A percentile compares a stretch with the other conserved stretches of the same genome.
These are phyloP conservation scores for Aspergillus amoenus DNA, from an alignment of 2,329 filamentous ascomycete species.

Conservation along the genomic window DNA sequence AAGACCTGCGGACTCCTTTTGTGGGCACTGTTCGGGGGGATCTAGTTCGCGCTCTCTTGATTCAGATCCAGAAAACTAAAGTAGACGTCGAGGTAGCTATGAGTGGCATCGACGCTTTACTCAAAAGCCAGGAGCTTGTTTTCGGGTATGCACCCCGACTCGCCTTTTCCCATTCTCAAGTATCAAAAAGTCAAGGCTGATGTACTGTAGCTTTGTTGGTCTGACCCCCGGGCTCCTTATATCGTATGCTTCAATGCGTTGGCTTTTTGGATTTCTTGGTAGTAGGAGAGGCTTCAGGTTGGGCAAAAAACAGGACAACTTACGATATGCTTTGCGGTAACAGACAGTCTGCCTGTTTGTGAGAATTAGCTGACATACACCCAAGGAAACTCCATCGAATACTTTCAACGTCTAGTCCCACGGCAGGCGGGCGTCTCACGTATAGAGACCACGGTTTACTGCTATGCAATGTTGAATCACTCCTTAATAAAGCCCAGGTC, in stretches of 20 bases:
- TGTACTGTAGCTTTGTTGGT: conserved; percentile 70
- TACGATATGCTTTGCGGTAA: conserved; percentile 72
- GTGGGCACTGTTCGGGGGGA: conserved; percentile 81
- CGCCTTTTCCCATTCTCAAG: background rate
- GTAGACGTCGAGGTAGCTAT: conserved; percentile 96
- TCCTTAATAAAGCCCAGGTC: conserved; percentile 66
- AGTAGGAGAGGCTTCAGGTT: conserved; percentile 67
- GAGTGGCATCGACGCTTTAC: conserved; percentile 87
- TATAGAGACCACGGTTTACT: conserved; percentile 93
- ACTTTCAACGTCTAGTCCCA: conserved; percentile 66
- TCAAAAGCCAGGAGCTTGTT: conserved; percentile 94
- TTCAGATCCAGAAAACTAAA: conserved; percentile 98
- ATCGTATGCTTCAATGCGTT: conserved; percentile 70
- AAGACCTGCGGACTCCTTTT: conserved; percentile 79
- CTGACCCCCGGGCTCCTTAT: conserved; percentile 92
- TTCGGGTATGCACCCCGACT: conserved; percentile 59
- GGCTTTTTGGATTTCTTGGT: conserved; percentile 68
- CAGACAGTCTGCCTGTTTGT: background rate
- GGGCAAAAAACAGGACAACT: conserved; percentile 65
- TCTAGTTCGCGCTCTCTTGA: conserved; percentile 82
- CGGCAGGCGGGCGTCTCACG: conserved; percentile 71
- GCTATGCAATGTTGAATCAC: conserved; percentile 82
- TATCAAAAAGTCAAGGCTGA: conserved; percentile 11
- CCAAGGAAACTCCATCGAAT: conserved; percentile 77
- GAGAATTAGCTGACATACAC: background rate